Evolutionary conservation across 2,329 filamentous ascomycete species (phyloP), one percentile per base, ranked within the genome.

Genomic region (Chrysoporthe deuterocubensis): DNA sequence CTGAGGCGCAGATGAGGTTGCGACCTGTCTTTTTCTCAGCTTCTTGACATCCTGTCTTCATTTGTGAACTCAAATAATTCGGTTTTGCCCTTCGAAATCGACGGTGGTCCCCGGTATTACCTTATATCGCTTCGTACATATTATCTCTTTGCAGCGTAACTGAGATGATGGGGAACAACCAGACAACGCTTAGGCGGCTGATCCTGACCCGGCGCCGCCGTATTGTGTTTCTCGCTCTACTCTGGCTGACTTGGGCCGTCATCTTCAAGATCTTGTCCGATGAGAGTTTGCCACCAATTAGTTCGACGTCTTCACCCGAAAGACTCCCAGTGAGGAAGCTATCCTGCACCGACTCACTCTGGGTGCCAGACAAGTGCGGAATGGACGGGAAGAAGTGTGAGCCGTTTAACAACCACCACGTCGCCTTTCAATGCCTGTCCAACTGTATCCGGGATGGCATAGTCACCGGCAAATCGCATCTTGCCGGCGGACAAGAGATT

Each of bases 391-490:
- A 88, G 69, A 82, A 88, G 62, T 96, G 92, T 75, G 87, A 92
- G 11, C 92, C 92, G 0, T 95, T 96, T 74, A 85, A 85, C 67
- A 89, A 89, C 71, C 86, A 82, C 64, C 87, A 87, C 0, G 88
- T 93, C 72, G 84, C 91, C 0, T 95, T 96, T 75, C 84, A 89
- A 66, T 96, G 92, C 74, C 88, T 91, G 1, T 90, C 89, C n/a
- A 89, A 89, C 73, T 96, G 92, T 76, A 85, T 85, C 57, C 86
- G 85, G 73, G 86, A 87, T 66, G 82, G 86, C 71, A 82, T 92
- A 1, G 80, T 92, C 54, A 92, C 93, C 72, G 89, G 90, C n/a
- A 86, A 91, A 71, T 91, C 92, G 8, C 82, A 87, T 72, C 84
- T 85, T 32, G 91, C 95, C 6, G 92, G 92, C 46, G 85, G 88